phyloP scores from a whole-genome alignment of 495 filamentous ascomycete species.

The Alectoria sarmentosa region DNA sequence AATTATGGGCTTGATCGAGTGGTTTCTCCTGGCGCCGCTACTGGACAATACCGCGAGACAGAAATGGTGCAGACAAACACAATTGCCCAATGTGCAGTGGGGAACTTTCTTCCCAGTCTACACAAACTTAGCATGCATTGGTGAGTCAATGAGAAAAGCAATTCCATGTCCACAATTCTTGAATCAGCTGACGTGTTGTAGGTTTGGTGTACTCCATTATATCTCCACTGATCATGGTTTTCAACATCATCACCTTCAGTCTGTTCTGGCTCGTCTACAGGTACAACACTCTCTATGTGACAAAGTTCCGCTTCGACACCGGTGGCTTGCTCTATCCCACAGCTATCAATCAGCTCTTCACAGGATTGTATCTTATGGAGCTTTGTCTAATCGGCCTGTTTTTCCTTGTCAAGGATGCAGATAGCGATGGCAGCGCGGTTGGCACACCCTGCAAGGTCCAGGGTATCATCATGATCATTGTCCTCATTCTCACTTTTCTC shows the following conservation, averaged over 20 bases:
- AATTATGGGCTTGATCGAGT: constrained; percentile 63
- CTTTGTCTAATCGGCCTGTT: constrained; percentile 85
- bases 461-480: constrained; percentile 82
- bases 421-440: constrained; percentile 36
- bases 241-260: constrained; percentile 89
- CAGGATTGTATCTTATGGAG: constrained; percentile 92
- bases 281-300: constrained; percentile 95
- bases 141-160: constrained; percentile 32
- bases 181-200: constrained; percentile 20
- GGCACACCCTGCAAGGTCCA: constrained; percentile 62
- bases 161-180: neutral
- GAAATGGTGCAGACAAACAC: constrained; percentile 81
- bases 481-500: constrained; percentile 59
- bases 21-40: constrained; percentile 72
- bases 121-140: constrained; percentile 91
- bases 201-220: constrained; percentile 86
- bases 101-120: constrained; percentile 93
- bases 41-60: constrained; percentile 81
- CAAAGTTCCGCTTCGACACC: constrained; percentile 83
- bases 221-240: constrained; percentile 83
- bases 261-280: constrained; percentile 95
- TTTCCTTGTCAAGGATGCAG: constrained; percentile 65
- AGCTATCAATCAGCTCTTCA: constrained; percentile 95
- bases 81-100: constrained; percentile 74
- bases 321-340: constrained; percentile 88